Conservation (phyloP, 1,284 basidiomycete genomes). For the Sporisorium scitamineum region DNA sequence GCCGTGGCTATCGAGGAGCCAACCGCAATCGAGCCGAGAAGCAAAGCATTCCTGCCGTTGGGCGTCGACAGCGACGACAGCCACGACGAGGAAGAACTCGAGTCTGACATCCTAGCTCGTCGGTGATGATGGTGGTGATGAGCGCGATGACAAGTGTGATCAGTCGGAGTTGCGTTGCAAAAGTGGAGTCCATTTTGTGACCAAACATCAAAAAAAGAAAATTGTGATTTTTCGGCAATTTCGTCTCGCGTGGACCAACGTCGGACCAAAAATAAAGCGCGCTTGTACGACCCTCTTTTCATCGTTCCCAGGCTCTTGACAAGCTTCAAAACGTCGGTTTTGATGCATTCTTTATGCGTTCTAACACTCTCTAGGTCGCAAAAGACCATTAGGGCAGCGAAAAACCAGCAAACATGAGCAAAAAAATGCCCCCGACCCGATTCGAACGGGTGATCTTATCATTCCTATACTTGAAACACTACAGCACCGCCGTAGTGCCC, state of each 20-base stretch:
- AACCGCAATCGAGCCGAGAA: conserved; percentile 56
- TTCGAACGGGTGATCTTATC: conserved; percentile 27
- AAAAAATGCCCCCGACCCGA: conserved; percentile 17
- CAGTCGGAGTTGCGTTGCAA: neutral
- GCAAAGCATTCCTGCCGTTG: conserved; percentile 34
- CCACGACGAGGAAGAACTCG: conserved; percentile 33
- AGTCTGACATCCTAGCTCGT: conserved; percentile 30
- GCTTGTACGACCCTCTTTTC: neutral
- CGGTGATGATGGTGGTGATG: neutral
- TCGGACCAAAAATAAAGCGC: neutral
- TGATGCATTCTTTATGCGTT: neutral
- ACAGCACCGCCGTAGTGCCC: conserved; percentile 8
- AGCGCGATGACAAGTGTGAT: neutral
- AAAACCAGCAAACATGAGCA: neutral
- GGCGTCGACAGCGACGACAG: conserved; percentile 29
- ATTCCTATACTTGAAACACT: neutral
- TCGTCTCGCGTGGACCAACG: neutral
- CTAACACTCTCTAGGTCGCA: neutral
- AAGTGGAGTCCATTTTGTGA: conserved; percentile 10
- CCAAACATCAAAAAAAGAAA: neutral
- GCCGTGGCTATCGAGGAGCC: conserved; percentile 59
- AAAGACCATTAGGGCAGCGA: neutral
- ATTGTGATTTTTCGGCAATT: neutral
- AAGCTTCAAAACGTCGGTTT: neutral
- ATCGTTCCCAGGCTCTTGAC: neutral